Evolutionary conservation across 1,139 yeast genomes (phyloP), one percentile per base, ranked within the genome.

Genomic region (Pneumocystis murina): DNA sequence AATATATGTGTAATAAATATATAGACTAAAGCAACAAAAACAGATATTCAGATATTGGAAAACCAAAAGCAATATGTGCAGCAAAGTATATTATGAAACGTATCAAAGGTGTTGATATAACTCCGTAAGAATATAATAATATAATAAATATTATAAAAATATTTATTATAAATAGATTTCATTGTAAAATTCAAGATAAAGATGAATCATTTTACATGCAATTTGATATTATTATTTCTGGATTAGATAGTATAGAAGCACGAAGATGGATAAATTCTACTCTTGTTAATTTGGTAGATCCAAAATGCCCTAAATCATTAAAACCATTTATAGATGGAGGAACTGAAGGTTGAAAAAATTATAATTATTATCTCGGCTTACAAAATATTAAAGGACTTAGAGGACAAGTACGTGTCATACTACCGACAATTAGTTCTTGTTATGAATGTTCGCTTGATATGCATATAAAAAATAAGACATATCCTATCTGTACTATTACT

Each of bases 261-360:
- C 78, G 98, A 57, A 76, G 97, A 63, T 91, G 96, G 95, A 86
- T 91, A 67, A 92, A 91, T 73, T 84, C 88, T 20, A 84, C 84
- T 8, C 75, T 92, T 60, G 83, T 87, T 1, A 77, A 82, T 4
- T 70, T 88, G 70, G 87, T 86, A 6, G 83, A 80, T 66, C 64
- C 66, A 14, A 75, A 77, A 6, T 79, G 80, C 63, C 82, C 82
- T 41, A 81, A 80, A 61, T 74, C 78, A 0, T 75, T 87, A 40
- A 85, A 88, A 58, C 97, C 97, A 0, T 75, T 92, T 72, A 83
- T 92, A 40, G 98, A 92, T 72, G 97, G 97, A 1, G 98, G 97
- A 2, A 87, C 96, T 0, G 97, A 92, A 71, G 55, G 55, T 48
- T 48, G n/a, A 24, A 24, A 48, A 65, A 33, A 38, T 10, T 33